phyloP scores from a whole-genome alignment of 2,329 filamentous ascomycete genomes.

The Dothiorella sarmentorum region DNA sequence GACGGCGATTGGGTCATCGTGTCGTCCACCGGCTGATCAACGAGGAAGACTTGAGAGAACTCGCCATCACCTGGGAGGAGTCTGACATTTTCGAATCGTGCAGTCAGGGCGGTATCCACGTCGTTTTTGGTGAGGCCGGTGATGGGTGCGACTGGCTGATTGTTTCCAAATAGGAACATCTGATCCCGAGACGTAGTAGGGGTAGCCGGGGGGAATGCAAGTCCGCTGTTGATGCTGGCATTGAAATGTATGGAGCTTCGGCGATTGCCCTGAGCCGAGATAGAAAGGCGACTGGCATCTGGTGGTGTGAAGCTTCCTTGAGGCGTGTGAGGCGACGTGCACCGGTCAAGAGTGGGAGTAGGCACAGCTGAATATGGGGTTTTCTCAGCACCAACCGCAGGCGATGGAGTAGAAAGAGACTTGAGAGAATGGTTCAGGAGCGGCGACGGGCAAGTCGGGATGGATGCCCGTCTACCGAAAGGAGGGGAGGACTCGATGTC shows the following conservation, averaged over 20 bases:
- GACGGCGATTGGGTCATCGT: conserved; percentile 30
- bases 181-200: conserved; percentile 67
- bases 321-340: conserved; percentile 71
- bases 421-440: conserved; percentile 10
- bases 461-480: conserved; percentile 4
- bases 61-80: conserved; percentile 75
- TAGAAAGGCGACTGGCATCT: conserved; percentile 79
- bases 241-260: conserved; percentile 38
- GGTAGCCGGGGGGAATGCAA: conserved; percentile 69
- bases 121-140: conserved; percentile 68
- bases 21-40: conserved; percentile 51
- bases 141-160: conserved; percentile 57
- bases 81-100: conserved; percentile 77
- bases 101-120: conserved; percentile 69
- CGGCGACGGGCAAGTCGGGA: neutral
- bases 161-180: conserved; percentile 56
- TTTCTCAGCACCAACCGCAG: conserved; percentile 46
- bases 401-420: conserved; percentile 19
- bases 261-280: conserved; percentile 56
- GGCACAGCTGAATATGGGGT: conserved; percentile 54
- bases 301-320: conserved; percentile 70
- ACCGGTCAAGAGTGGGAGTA: conserved; percentile 54
- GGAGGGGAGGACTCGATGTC: neutral
- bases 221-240: conserved; percentile 39
- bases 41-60: conserved; percentile 88